Conservation (phyloP, 2,329 filamentous ascomycete genomes). For the Aspergillus chevalieri region DNA sequence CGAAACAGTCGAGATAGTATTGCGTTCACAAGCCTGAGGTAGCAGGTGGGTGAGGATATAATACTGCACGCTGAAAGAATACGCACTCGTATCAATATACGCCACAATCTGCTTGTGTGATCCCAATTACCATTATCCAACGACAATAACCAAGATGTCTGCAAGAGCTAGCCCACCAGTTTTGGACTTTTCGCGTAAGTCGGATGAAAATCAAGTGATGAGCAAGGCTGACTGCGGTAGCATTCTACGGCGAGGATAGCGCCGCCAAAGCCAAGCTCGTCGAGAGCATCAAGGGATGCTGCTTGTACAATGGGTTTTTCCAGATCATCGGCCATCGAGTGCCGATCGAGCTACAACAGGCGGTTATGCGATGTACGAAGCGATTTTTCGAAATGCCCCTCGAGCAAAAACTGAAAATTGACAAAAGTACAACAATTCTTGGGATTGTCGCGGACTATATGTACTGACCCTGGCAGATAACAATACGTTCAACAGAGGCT, state of each 20-base stretch:
- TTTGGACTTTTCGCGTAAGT: conserved; percentile 23
- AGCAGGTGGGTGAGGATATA: too few relatives aligned
- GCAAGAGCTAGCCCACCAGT: conserved; percentile 24
- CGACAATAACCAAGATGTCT: conserved; percentile 15
- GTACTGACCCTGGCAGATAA: conserved; percentile 17
- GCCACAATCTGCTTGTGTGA: conserved; percentile 5
- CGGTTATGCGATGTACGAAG: conserved; percentile 34
- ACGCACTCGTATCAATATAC: too few relatives aligned
- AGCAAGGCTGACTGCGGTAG: neutral
- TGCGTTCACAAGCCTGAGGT: too few relatives aligned
- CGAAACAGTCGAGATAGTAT: too few relatives aligned
- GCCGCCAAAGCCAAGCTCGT: conserved; percentile 25
- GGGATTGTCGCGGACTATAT: neutral
- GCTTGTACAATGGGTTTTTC: conserved; percentile 38
- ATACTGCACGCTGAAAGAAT: too few relatives aligned
- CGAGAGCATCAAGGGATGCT: conserved; percentile 19
- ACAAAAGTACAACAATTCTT: conserved; percentile 20
- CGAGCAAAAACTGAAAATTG: conserved; percentile 37
- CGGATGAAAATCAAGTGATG: neutral
- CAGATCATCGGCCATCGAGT: conserved; percentile 41
- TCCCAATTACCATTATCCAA: conserved; percentile 9
- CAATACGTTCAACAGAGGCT: conserved; percentile 40
- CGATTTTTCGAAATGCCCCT: conserved; percentile 36
- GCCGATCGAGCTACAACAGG: conserved; percentile 31
- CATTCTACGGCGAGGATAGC: conserved; percentile 24